These are phyloP conservation scores for Arachis monticola DNA, from an alignment of 331 rosid species.

Conservation along the genomic window DNA sequence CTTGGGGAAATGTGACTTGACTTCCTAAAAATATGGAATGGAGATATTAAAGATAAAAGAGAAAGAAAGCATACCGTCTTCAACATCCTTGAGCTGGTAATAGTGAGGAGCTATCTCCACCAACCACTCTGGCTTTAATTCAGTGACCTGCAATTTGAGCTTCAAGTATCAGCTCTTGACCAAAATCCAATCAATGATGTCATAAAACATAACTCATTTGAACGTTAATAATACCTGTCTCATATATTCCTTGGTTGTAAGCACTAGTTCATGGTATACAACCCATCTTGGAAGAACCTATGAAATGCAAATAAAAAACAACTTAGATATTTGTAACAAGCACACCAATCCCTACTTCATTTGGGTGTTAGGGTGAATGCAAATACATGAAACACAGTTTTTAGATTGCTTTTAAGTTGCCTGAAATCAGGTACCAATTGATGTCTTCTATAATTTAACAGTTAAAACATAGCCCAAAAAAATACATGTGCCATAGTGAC, in stretches of 20 bases:
- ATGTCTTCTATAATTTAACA: neutral
- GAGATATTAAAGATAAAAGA: slow-evolving; percentile 37
- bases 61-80: slow-evolving; percentile 73
- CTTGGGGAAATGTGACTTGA: slow-evolving; percentile 14
- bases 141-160: slow-evolving; percentile 64
- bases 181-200: slow-evolving; percentile 23
- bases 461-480: neutral
- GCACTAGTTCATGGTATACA: slow-evolving; percentile 88
- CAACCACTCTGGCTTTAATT: slow-evolving; percentile 90
- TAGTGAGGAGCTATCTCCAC: slow-evolving; percentile 95
- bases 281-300: slow-evolving; percentile 96
- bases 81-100: slow-evolving; percentile 92
- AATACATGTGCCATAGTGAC: neutral
- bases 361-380: neutral
- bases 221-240: slow-evolving; percentile 68
- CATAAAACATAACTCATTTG: slow-evolving; percentile 2
- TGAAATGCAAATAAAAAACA: slow-evolving; percentile 31
- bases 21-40: slow-evolving; percentile 9
- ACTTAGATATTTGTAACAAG: slow-evolving; percentile 6
- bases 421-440: neutral
- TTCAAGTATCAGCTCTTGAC: slow-evolving; percentile 23
- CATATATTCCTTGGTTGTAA: slow-evolving; percentile 92
- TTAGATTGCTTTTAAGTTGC: slow-evolving; percentile 8
- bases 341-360: slow-evolving; percentile 11
- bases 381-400: slow-evolving; percentile 19